These are phyloP conservation scores for Clitopilus hobsonii DNA, from an alignment of 768 basidiomycete species.

Conservation along the genomic window DNA sequence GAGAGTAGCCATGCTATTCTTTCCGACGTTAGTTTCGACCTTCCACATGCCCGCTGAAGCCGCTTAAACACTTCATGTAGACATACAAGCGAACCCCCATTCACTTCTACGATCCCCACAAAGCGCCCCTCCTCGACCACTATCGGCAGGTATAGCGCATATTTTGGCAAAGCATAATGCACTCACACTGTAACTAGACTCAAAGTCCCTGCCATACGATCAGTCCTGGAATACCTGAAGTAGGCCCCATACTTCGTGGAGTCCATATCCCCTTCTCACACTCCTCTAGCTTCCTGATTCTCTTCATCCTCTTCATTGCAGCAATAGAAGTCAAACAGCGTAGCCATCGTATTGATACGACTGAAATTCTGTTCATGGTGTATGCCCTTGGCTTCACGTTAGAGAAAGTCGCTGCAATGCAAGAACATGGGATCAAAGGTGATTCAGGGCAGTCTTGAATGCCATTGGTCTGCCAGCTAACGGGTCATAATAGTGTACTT, in stretches of 20 bases:
- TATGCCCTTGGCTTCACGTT: constrained; percentile 81
- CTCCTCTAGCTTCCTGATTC: constrained; percentile 60
- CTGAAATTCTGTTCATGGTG: constrained; percentile 75
- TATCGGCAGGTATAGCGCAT: too few relatives aligned
- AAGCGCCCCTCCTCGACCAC: constrained; percentile 15
- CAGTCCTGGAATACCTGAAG: constrained; percentile 88
- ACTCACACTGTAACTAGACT: too few relatives aligned
- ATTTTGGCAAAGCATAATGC: too few relatives aligned
- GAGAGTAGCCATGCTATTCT: constrained; percentile 85
- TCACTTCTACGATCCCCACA: constrained; percentile 92
- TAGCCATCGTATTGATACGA: constrained; percentile 48
- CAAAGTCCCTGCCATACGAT: constrained; percentile 90
- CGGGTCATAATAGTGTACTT: constrained; percentile 57
- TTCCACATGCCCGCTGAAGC: too few relatives aligned
- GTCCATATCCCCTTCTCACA: too few relatives aligned
- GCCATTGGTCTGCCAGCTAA: background rate
- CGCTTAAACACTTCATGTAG: too few relatives aligned
- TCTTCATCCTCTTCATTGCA: constrained; percentile 75
- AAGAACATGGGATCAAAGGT: constrained; percentile 93
- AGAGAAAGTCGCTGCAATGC: constrained; percentile 92
- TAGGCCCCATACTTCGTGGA: constrained; percentile 22
- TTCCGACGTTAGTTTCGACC: constrained; percentile 76
- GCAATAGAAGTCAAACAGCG: constrained; percentile 72
- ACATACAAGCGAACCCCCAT: constrained; percentile 91
- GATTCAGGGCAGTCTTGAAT: background rate